Percentiles rank a stretch among this genome's conserved stretches.
phyloP scores from a whole-genome alignment of 768 basidiomycete species.

The Lentinula sp. region DNA sequence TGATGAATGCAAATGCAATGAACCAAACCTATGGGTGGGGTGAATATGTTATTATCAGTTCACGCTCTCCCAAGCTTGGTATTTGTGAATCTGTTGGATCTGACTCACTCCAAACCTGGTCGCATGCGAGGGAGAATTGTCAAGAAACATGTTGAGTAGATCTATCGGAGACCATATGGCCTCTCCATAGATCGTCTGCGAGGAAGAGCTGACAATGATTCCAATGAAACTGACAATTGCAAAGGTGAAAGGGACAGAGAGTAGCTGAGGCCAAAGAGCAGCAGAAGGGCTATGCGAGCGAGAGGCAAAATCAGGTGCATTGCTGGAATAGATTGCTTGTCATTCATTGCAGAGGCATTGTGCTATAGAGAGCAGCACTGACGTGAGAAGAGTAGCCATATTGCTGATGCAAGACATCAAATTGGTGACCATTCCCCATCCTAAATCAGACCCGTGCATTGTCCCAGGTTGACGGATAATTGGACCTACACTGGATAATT shows the following conservation, averaged over 20 bases:
- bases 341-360: neutral
- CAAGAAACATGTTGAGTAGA: constrained; percentile 62
- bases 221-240: constrained; percentile 74
- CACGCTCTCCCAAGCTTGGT: neutral
- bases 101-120: constrained; percentile 59
- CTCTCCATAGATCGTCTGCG: constrained; percentile 68
- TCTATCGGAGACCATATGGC: constrained; percentile 79
- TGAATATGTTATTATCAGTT: neutral
- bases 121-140: constrained; percentile 52
- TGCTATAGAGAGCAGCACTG: neutral
- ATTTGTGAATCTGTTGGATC: neutral
- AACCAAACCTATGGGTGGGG: constrained; percentile 53
- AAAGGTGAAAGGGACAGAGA: constrained; percentile 69
- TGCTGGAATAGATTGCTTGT: constrained; percentile 30
- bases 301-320: constrained; percentile 74
- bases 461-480: constrained; percentile 61
- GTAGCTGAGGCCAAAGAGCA: constrained; percentile 59
- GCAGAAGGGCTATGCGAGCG: constrained; percentile 51
- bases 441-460: constrained; percentile 60
- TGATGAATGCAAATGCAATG: constrained; percentile 73
- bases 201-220: constrained; percentile 77
- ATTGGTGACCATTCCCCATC: constrained; percentile 71
- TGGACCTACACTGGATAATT: constrained; percentile 44
- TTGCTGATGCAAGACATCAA: constrained; percentile 79
- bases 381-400: constrained; percentile 70